Conservation (phyloP, 257 asterid genomes). For the Plantago major region DNA sequence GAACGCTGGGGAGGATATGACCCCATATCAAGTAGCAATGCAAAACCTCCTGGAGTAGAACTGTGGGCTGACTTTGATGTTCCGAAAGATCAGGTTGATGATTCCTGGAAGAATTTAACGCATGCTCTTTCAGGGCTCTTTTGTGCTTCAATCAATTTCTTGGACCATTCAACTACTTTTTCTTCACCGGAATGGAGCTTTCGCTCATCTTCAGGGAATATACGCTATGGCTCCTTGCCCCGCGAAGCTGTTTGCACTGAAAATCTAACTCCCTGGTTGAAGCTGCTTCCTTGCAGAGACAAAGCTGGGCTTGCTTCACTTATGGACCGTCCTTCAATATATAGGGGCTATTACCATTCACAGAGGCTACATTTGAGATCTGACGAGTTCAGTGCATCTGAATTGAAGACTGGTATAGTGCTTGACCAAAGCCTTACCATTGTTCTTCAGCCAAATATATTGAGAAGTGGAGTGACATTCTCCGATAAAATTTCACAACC, state of each 20-base stretch:
- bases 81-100: conserved; percentile 66
- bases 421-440: conserved; percentile 89
- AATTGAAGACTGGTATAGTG: conserved; percentile 45
- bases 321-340: conserved; percentile 90
- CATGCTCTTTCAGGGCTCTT: conserved; percentile 98
- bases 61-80: conserved; percentile 97
- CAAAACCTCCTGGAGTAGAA: conserved; percentile 99
- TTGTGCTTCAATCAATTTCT: conserved; percentile 96
- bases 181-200: conserved; percentile 83
- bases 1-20: conserved; percentile 95
- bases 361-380: conserved; percentile 78
- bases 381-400: conserved; percentile 47
- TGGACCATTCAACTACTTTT: conserved; percentile 77
- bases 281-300: conserved; percentile 97
- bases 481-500: conserved; percentile 52
- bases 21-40: conserved; percentile 71
- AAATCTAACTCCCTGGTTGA: conserved; percentile 98
- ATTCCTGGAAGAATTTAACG: conserved; percentile 86
- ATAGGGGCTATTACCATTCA: conserved; percentile 81
- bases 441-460: conserved; percentile 68
- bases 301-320: conserved; percentile 86
- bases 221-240: conserved; percentile 89
- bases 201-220: conserved; percentile 49
- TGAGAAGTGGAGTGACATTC: conserved; percentile 28
- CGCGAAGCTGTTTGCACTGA: conserved; percentile 99